Evolutionary conservation across 2,329 filamentous ascomycete genomes (phyloP).

Genomic region (Penicillium concentricum): DNA sequence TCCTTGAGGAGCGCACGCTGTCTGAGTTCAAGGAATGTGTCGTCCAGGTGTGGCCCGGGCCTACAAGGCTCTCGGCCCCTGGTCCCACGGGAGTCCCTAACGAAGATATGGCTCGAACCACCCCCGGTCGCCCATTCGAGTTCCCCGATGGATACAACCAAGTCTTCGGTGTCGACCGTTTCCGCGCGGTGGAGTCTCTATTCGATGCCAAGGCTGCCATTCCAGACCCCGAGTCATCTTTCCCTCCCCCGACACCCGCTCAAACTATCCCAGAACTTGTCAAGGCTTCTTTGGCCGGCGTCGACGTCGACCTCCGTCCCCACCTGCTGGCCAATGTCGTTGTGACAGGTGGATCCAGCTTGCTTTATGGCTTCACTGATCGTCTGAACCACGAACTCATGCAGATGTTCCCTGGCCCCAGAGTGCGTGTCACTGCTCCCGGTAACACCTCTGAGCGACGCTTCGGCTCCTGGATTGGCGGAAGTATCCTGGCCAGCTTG

Average conservation of each 20-base stretch:
- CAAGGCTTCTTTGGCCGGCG: slow-evolving; percentile 69
- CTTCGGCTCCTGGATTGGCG: slow-evolving; percentile 94
- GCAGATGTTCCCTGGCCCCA: slow-evolving; percentile 75
- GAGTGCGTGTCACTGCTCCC: slow-evolving; percentile 84
- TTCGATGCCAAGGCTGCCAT: slow-evolving; percentile 83
- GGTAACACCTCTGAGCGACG: slow-evolving; percentile 83
- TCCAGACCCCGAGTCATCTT: slow-evolving; percentile 44
- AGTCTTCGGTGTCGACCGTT: slow-evolving; percentile 87
- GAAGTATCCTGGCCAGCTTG: slow-evolving; percentile 89
- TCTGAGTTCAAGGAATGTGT: slow-evolving; percentile 98
- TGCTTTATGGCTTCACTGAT: slow-evolving; percentile 90
- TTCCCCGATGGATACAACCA: slow-evolving; percentile 97
- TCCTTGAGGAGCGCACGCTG: slow-evolving; percentile 89
- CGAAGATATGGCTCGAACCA: slow-evolving; percentile 70
- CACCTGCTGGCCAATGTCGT: slow-evolving; percentile 86
- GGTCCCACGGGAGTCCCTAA: slow-evolving; percentile 59
- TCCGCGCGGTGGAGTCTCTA: slow-evolving; percentile 80
- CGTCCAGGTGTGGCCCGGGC: slow-evolving; percentile 87
- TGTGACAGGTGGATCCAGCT: slow-evolving; percentile 81
- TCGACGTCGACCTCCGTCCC: slow-evolving; percentile 85
- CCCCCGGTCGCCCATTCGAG: slow-evolving; percentile 85
- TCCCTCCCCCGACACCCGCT: slow-evolving; percentile 59
- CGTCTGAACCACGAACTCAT: slow-evolving; percentile 82
- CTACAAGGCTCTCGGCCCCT: slow-evolving; percentile 61
- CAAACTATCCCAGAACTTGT: slow-evolving; percentile 85